Base-by-base conservation (phyloP, 2,329 filamentous ascomycete genomes). In the Cordyceps tenuipes region DNA sequence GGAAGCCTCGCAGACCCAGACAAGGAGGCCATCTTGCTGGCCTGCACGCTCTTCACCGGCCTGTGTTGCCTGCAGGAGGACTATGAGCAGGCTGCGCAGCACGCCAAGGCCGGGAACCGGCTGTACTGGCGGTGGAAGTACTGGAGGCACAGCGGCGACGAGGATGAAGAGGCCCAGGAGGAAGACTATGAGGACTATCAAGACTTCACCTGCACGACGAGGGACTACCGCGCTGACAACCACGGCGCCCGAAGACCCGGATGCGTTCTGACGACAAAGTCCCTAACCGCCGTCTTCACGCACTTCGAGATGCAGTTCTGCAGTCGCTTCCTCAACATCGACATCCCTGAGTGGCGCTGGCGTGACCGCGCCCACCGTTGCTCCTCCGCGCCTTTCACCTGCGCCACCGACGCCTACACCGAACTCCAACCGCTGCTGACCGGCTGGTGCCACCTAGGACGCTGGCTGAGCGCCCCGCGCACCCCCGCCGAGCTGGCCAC, bases 11-110 rank as follows among this genome's bases (percentile, higher is more conserved):
- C 50, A 8, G 34, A 57, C n/a, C 48, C 39, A 13, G 54, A 61
- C 34, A 57, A 57, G 48, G 59, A 61, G 48, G 29, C 50, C 36
- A 41, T 61, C 17, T 47, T 61, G 23, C 54, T 57, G 21, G 55
- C 59, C 23, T 58, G 59, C 48, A 50, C 49, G 12, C 59, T 61
- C 23, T 61, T 57, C 54, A 56, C 59, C 4, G 48, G 59, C n/a
- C 46, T 61, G 31, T 57, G 54, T 43, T 57, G 59, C 39, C 39
- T 61, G 48, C 41, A 53, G 31, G 59, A 55, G 15, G 49, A 61
- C 39, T 51, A 51, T 34, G 48, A 34, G 47, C 53, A 61, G 59
- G 59, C 59, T 13, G 46, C 49, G 12, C n/a, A 21, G 23, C 59
- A 61, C 15, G 55, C 55, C 44, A 48, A 31, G 12, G 54, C 39